Evolutionary conservation across 345 rosid genomes (phyloP).

Genomic region (Sonneratia alba): DNA sequence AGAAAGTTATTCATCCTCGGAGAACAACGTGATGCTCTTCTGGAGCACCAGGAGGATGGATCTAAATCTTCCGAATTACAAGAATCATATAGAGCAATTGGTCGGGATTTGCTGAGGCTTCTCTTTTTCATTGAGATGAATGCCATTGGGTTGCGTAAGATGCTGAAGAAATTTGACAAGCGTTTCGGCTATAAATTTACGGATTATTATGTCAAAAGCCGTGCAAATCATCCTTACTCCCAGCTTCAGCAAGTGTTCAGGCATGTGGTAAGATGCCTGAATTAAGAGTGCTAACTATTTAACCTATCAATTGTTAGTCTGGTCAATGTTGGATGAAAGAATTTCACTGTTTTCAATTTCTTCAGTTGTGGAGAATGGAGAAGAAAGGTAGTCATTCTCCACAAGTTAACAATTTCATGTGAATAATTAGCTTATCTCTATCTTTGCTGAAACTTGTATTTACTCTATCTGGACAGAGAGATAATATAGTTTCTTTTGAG

Average conservation of each 20-base stretch:
- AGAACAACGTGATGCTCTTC: constrained; percentile 54
- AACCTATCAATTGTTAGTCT: neutral
- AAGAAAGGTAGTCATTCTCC: neutral
- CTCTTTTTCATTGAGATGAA: constrained; percentile 82
- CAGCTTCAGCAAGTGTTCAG: constrained; percentile 96
- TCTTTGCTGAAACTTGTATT: neutral
- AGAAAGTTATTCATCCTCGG: constrained; percentile 55
- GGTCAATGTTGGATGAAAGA: neutral
- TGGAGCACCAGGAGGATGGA: constrained; percentile 44
- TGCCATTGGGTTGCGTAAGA: constrained; percentile 89
- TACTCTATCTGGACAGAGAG: neutral
- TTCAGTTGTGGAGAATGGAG: neutral
- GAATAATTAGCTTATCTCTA: neutral
- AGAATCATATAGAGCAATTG: constrained; percentile 64
- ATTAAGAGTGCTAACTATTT: neutral
- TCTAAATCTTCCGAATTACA: constrained; percentile 45
- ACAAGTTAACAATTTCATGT: neutral
- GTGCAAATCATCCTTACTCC: constrained; percentile 99
- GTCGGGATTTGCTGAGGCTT: constrained; percentile 71
- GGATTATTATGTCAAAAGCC: constrained; percentile 83
- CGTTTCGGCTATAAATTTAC: constrained; percentile 91
- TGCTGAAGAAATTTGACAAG: constrained; percentile 93
- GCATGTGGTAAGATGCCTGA: constrained; percentile 68
- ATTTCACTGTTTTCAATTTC: neutral
- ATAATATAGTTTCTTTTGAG: neutral